Conservation (phyloP, 331 rosid genomes). For the Arachis monticola region DNA sequence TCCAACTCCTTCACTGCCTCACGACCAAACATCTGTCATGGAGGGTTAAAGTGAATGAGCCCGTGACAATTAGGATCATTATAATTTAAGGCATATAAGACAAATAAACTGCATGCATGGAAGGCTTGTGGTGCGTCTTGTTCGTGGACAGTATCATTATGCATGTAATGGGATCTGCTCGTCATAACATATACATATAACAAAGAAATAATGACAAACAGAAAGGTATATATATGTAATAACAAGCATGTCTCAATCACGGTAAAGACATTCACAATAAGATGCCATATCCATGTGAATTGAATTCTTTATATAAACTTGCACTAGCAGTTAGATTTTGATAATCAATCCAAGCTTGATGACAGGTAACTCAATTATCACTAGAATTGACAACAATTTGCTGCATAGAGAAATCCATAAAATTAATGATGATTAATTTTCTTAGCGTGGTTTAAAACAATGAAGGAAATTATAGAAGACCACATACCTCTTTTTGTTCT, state of each 20-base stretch:
- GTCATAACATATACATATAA: neutral
- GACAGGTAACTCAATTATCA: neutral
- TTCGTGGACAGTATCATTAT: constrained; percentile 12
- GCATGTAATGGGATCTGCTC: constrained; percentile 5
- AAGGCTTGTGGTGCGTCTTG: neutral
- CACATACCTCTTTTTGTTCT: constrained; percentile 92
- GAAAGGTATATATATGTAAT: neutral
- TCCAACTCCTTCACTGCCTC: constrained; percentile 81
- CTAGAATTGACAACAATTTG: constrained; percentile 3
- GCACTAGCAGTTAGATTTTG: constrained; percentile 15
- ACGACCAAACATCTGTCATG: constrained; percentile 74
- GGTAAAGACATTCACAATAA: neutral
- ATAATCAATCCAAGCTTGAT: constrained; percentile 22
- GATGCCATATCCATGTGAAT: neutral
- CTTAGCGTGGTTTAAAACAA: neutral
- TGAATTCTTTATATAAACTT: neutral
- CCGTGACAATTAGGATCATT: neutral
- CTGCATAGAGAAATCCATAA: constrained; percentile 11
- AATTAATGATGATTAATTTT: constrained; percentile 15
- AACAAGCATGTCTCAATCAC: constrained; percentile 17
- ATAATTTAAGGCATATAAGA: constrained; percentile 19
- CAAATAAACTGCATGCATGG: neutral
- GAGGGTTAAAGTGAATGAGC: constrained; percentile 13
- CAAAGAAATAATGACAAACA: neutral
- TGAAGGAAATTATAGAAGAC: constrained; percentile 18